Evolutionary conservation across 1,284 basidiomycete species (phyloP).

Genomic region (Cutaneotrichosporon arboriforme): DNA sequence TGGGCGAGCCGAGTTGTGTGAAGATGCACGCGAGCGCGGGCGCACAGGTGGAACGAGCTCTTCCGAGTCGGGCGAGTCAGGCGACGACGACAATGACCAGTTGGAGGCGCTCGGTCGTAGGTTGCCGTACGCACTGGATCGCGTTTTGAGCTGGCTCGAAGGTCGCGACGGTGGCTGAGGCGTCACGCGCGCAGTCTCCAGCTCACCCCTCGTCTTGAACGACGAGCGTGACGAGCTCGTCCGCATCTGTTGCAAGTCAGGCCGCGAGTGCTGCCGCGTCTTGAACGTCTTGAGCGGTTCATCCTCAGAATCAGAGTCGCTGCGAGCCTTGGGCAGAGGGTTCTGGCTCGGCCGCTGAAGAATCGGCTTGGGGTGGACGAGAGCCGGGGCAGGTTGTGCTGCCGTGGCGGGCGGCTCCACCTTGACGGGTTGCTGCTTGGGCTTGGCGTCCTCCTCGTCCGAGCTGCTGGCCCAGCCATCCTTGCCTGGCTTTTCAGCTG

Average conservation of each 20-base stretch:
- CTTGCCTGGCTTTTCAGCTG: constrained; percentile 5
- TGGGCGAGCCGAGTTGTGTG: constrained; percentile 6
- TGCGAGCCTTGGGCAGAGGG: too few species aligned
- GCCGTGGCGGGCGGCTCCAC: too few species aligned
- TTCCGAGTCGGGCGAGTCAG: constrained; percentile 7
- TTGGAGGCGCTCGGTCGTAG: constrained; percentile 10
- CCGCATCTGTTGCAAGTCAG: neutral
- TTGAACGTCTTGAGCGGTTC: constrained; percentile 15
- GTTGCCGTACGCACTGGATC: too few species aligned
- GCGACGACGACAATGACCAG: constrained; percentile 17
- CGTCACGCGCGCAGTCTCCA: too few species aligned
- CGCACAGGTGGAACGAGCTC: neutral
- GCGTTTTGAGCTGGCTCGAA: too few species aligned
- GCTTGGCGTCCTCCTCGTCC: constrained; percentile 15
- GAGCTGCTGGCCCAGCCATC: constrained; percentile 19
- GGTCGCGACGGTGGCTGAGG: too few species aligned
- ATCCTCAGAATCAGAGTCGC: constrained; percentile 13
- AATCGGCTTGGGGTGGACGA: too few species aligned
- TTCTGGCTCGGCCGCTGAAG: too few species aligned
- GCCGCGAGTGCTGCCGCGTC: neutral
- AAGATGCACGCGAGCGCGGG: neutral
- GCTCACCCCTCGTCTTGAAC: too few species aligned
- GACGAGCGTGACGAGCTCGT: neutral
- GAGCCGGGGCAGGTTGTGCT: too few species aligned
- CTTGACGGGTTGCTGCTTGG: too few species aligned